Evolutionary conservation across 129 eudicot species (phyloP).

Genomic region (Dittrichia graveolens): DNA sequence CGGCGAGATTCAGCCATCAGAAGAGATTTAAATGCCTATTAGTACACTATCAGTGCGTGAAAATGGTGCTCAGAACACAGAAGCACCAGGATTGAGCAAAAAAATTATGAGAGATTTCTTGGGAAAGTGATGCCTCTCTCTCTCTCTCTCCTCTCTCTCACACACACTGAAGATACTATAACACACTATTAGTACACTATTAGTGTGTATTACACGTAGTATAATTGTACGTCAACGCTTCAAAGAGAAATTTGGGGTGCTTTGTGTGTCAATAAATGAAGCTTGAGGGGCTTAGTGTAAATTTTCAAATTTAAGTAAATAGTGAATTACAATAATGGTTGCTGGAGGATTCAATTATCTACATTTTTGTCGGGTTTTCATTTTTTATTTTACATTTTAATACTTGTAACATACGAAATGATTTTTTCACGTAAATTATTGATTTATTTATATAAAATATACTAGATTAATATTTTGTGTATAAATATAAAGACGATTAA

Average conservation of each 20-base stretch:
- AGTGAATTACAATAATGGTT: slow-evolving; percentile 34
- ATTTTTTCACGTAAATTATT: too few species aligned
- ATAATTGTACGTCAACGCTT: slow-evolving; percentile 32
- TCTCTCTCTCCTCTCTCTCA: slow-evolving; percentile 24
- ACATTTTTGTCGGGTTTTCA: slow-evolving; percentile 22
- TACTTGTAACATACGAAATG: neutral
- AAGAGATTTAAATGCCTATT: neutral
- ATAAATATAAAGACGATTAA: too few species aligned
- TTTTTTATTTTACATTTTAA: neutral
- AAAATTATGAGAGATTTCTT: slow-evolving; percentile 8
- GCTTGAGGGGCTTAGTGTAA: slow-evolving; percentile 18
- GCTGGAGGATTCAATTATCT: slow-evolving; percentile 22
- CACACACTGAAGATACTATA: slow-evolving; percentile 5
- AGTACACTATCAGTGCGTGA: neutral
- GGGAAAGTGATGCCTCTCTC: slow-evolving; percentile 25
- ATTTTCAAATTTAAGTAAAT: neutral
- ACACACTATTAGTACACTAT: slow-evolving; percentile 24
- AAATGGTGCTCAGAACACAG: slow-evolving; percentile 9
- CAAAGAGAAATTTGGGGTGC: neutral
- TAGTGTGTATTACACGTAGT: slow-evolving; percentile 20
- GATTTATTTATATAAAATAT: neutral
- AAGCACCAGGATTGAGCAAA: slow-evolving; percentile 13
- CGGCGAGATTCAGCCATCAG: slow-evolving; percentile 42
- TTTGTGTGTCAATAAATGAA: neutral
- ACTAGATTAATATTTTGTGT: too few species aligned